Evolutionary conservation across 2,329 filamentous ascomycete species (phyloP).

Genomic region (Xylariaceae sp.): DNA sequence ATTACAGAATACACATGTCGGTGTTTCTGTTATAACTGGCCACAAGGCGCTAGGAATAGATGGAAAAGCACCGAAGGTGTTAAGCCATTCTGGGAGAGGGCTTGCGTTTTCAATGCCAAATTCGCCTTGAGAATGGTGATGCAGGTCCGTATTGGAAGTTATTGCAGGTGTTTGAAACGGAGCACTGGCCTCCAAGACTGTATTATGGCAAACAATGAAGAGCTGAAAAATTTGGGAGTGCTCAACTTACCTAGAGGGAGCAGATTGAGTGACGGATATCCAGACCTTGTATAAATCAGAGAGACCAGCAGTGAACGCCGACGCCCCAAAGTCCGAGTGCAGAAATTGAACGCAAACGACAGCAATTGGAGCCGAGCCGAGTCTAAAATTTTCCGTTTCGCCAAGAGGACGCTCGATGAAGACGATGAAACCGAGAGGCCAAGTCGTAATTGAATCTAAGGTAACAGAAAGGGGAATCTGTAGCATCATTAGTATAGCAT

Average conservation of each 20-base stretch:
- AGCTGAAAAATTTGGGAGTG: no score
- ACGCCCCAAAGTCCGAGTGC: slow-evolving; percentile 30
- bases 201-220: no score
- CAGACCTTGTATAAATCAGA: slow-evolving; percentile 31
- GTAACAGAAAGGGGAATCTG: slow-evolving; percentile 11
- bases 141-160: no score
- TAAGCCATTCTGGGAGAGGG: no score
- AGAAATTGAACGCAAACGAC: slow-evolving; percentile 28
- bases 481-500: slow-evolving; percentile 12
- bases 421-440: slow-evolving; percentile 14
- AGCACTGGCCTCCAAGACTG: no score
- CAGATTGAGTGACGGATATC: slow-evolving; percentile 28
- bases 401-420: slow-evolving; percentile 15
- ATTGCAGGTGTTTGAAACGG: no score
- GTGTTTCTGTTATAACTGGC: no score
- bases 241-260: slow-evolving; percentile 21
- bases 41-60: no score
- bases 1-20: no score
- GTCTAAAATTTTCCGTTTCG: slow-evolving; percentile 19
- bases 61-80: no score
- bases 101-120: no score
- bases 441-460: slow-evolving; percentile 13
- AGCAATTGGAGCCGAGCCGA: slow-evolving; percentile 26
- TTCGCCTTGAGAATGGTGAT: no score
- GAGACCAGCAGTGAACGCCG: slow-evolving; percentile 32